phyloP scores from a whole-genome alignment of 768 basidiomycete genomes.

The Suillus bovinus region DNA sequence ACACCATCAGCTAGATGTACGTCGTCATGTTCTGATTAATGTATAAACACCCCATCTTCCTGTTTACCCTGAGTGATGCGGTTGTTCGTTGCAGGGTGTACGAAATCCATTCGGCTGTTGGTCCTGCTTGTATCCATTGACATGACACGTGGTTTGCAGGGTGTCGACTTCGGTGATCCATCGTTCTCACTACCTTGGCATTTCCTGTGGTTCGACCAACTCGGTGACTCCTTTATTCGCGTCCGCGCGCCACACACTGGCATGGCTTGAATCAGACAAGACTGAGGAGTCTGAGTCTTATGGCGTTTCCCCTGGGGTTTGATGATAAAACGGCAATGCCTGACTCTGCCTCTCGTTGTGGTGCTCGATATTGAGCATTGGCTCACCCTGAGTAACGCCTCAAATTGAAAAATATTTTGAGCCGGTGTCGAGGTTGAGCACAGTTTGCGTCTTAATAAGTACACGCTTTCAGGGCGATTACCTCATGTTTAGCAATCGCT shows the following conservation, averaged over 20 bases:
- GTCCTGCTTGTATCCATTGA: background rate
- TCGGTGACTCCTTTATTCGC: background rate
- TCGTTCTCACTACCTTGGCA: background rate
- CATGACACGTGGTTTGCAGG: background rate
- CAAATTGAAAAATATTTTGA: background rate
- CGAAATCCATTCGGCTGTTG: background rate
- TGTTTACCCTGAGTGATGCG: background rate
- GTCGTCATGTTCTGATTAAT: background rate
- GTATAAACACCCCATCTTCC: background rate
- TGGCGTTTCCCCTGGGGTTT: background rate
- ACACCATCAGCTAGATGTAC: background rate
- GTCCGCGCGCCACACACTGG: background rate
- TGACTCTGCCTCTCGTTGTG: background rate
- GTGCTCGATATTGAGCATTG: background rate
- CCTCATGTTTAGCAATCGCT: slow-evolving; percentile 2
- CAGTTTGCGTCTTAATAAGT: background rate
- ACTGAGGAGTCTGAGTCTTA: background rate
- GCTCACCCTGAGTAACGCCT: background rate
- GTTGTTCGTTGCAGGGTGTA: background rate
- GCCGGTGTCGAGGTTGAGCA: background rate
- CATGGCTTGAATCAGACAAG: too few species aligned
- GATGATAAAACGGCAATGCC: background rate
- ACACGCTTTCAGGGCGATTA: background rate
- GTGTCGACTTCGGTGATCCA: background rate
- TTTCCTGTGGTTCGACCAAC: background rate